phyloP scores from a whole-genome alignment of 1,284 basidiomycete species.

The Leccinum discolor region DNA sequence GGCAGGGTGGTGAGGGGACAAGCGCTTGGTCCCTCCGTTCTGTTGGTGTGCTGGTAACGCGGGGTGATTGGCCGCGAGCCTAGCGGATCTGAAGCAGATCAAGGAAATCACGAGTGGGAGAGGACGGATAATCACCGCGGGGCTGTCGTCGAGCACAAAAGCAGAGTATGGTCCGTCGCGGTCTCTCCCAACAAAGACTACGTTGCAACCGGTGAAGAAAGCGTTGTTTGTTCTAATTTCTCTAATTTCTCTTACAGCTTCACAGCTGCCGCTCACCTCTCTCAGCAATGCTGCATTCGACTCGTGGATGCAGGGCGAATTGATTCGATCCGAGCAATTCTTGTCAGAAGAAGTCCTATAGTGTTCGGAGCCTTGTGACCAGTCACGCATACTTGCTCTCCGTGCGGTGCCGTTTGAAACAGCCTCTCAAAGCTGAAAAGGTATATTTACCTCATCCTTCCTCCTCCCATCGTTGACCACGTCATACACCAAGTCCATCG shows the following conservation, averaged over 20 bases:
- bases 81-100: constrained; percentile 36
- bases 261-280: not conserved
- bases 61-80: constrained; percentile 34
- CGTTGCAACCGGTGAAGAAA: too few relatives aligned
- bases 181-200: too few relatives aligned
- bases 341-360: not conserved
- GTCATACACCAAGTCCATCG: constrained; percentile 2
- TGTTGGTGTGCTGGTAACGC: not conserved
- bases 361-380: not conserved
- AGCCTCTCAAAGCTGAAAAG: not conserved
- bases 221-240: not conserved
- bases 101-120: constrained; percentile 36
- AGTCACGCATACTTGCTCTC: not conserved
- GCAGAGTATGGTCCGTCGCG: too few relatives aligned
- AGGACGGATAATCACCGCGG: constrained; percentile 34
- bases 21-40: constrained; percentile 58
- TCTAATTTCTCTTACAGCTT: not conserved
- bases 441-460: not conserved
- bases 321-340: not conserved
- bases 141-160: not conserved
- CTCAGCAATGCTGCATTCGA: not conserved
- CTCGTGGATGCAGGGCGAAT: not conserved
- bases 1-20: constrained; percentile 32
- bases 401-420: not conserved
- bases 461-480: not conserved